These are phyloP conservation scores for Ampelomyces quisqualis DNA, from an alignment of 2,329 filamentous ascomycete genomes.

Conservation along the genomic window DNA sequence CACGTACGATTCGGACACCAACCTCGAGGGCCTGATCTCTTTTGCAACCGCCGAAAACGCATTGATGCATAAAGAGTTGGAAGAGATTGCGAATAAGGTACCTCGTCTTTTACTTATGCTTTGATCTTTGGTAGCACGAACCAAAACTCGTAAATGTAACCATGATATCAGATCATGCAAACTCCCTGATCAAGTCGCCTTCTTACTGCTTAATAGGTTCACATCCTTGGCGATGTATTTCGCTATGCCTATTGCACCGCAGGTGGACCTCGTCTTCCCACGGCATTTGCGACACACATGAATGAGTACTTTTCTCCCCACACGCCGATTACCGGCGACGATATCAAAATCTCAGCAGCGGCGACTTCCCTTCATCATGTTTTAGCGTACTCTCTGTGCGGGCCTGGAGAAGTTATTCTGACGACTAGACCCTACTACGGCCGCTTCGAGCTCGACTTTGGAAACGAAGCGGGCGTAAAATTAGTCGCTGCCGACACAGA, in stretches of 20 bases:
- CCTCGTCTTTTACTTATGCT: conserved; percentile 3
- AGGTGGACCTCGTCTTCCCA: conserved; percentile 42
- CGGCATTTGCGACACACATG: conserved; percentile 46
- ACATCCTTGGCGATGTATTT: conserved; percentile 40
- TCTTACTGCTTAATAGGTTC: conserved; percentile 23
- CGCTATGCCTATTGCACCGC: conserved; percentile 44
- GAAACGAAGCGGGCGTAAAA: conserved; percentile 41
- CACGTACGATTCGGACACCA: conserved; percentile 45
- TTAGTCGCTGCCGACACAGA: conserved; percentile 19
- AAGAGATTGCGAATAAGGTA: conserved; percentile 43
- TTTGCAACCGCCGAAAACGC: conserved; percentile 57
- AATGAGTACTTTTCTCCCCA: conserved; percentile 37
- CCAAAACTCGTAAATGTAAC: background rate
- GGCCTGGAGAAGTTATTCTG: conserved; percentile 51
- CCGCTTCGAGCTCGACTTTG: conserved; percentile 53
- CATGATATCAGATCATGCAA: background rate
- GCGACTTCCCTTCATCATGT: conserved; percentile 48
- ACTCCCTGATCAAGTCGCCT: background rate
- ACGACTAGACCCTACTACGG: conserved; percentile 51
- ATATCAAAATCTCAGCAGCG: conserved; percentile 47
- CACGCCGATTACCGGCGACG: conserved; percentile 33
- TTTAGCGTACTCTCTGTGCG: conserved; percentile 47
- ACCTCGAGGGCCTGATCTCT: conserved; percentile 51
- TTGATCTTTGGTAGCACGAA: background rate
- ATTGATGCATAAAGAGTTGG: conserved; percentile 52